Evolutionary conservation across 139 green algal species (phyloP), one percentile per base, ranked within the genome.

Genomic region (Choricystis sp.): DNA sequence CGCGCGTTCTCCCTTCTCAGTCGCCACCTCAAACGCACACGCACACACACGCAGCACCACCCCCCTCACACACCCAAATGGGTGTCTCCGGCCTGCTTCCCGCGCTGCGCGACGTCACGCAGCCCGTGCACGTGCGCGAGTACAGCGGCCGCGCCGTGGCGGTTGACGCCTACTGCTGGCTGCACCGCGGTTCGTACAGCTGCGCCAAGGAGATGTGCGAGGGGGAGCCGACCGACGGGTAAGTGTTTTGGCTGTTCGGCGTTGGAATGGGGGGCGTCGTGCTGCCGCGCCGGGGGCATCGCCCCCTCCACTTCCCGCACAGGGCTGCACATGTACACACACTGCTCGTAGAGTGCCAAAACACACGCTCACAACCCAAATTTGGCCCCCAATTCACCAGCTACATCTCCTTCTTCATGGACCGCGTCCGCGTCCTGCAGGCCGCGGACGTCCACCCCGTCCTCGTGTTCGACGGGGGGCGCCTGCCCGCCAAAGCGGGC

Each of bases 401-500:
- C 73, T 94, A 85, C 66, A 74, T 96, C 2, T 27, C 68, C 0
- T 98, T 92, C 75, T 97, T 86, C 68, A 80, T 98, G 77, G 72
- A 77, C 1, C 74, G 81, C 0, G 68, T 96, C 1, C 65, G 94
- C 21, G 65, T 94, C 64, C 70, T 99, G 31, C 67, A 63, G 16
- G 26, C 62, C 16, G 56, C 81, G 62, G 91, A 86, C 0, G 78
- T 98, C 1, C 69, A 74, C 2, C 91, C 91, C 0, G 29, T 95
- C 2, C 63, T 98, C 1, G 85, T 98, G 19, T 96, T 98, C 71
- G 92, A 98, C 68, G 92, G 92, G 14, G 90, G 81, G 19, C 66
- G 69, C 9, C 77, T 98, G 57, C 92, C 92, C 4, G 84, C 86
- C 62, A 98, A 98, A 66, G 72, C 60, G 0, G 72, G 81, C 0